Evolutionary conservation across 495 filamentous ascomycete species (phyloP), one percentile per base, ranked within the genome.

Genomic region (Tuber aestivum): DNA sequence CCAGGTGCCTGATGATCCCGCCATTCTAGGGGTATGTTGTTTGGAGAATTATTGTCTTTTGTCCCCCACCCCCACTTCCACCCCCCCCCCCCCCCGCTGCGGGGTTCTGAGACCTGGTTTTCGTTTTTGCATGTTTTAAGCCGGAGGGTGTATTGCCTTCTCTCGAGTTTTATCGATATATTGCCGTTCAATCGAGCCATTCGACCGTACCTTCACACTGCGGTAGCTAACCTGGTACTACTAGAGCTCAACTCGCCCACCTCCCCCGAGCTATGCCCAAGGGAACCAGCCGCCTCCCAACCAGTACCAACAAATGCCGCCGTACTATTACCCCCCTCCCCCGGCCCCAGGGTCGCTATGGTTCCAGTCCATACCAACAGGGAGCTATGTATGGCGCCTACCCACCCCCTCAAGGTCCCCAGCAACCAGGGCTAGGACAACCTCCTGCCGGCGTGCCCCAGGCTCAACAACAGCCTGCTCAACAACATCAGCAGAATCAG

Each of bases 21-120:
- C 96, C 71, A 97, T 99, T 81, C 88, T 98, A 79, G 94, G 93
- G 79, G 95, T 99, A 91, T 94, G 95, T 65, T 94, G 95, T 65
- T 65, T 32, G 14, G 32, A 65, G 56, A 65, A 65, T 35, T 35
- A 35, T 65, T 65, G 27, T 20, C 20, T 65, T 65, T 65, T 65
- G 56, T 35, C 27, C 56, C 56, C 56, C 56, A 5, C 50, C 9
- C 50, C 48, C n/a, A n/a, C 21, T 14, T 32, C 50, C n/a, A n/a
- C 50, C 12, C n/a, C 56, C 50, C 48, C 27, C 50, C 12, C n/a
- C 56, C 50, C 48, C 27, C 32, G 18, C 56, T 65, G 56, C 56
- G 27, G 56, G 56, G 56, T 35, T 65, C 27, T 65, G 56, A 65
- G 56, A 65, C 56, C 27, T 35, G 14, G 27, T 32, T 65, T 65